Base-by-base conservation (phyloP, 1,139 yeast species). In the Sugiyamaella japonica region DNA sequence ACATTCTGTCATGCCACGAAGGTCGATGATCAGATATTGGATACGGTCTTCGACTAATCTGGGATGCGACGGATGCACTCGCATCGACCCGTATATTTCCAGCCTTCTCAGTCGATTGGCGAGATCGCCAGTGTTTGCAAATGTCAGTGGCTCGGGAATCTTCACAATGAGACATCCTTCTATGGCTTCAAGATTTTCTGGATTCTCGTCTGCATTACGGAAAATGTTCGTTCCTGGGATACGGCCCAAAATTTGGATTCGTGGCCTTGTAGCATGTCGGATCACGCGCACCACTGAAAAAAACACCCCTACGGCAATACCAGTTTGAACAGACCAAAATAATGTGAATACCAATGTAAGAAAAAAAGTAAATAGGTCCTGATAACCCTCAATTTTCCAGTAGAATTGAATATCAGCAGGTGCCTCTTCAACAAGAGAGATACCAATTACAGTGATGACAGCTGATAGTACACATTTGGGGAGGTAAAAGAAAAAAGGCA, bases 141-240 rank as follows among this genome's bases (percentile, higher is more conserved):
- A 93, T 1, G 96, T 89, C 56, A 93, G 74, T 1, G 98, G 97
- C 66, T 93, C 98, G 0, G 98, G 95, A 39, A 93, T 83, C 62
- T 86, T 89, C 34, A 91, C 86, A 46, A 91, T 86, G 50, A 93
- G 75, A 64, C 96, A 88, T 0, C 95, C 96, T 65, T 88, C 93
- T 46, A 89, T 77, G 60, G 89, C 91, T 65, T 88, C 93, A 8
- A 69, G 66, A 25, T 63, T 63, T 5, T 66, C 68, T 0, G 70
- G 67, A 36, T 64, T 58, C 16, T 66, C 66, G 69, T 90, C 96
- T 0, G 96, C 93, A 69, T 89, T 88, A 41, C 86, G 79, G 67
- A 88, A 90, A 1, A 79, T 78, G 63, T 83, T 82, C 0, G 96
- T 83, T 0, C 89, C 89, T 0, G 95, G 93, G 32, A 85, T 76